Conservation (phyloP, 306 rosid genomes). For the Quercus dentata region DNA sequence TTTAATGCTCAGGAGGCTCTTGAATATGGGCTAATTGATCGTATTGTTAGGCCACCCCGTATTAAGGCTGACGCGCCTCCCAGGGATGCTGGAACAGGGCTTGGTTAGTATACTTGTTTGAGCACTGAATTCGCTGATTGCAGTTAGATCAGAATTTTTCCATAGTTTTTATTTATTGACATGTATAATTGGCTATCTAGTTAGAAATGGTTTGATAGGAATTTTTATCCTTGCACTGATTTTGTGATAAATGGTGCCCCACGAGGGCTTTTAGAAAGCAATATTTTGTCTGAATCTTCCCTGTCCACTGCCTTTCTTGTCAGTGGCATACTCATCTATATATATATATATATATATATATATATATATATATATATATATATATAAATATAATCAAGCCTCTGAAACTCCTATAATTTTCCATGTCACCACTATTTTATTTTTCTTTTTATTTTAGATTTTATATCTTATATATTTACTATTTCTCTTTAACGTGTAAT, state of each 20-base stretch:
- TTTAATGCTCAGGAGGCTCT: slow-evolving; percentile 77
- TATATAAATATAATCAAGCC: too few species aligned
- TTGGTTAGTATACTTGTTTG: slow-evolving; percentile 52
- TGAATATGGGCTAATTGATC: slow-evolving; percentile 93
- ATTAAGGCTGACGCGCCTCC: slow-evolving; percentile 75
- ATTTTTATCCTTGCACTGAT: background rate
- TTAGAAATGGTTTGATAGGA: slow-evolving; percentile 23
- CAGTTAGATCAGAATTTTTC: slow-evolving; percentile 12
- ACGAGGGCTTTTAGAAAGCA: background rate
- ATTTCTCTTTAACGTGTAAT: too few species aligned
- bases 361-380: too few species aligned
- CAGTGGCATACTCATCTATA: background rate
- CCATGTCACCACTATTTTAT: too few species aligned
- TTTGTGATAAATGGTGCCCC: slow-evolving; percentile 5
- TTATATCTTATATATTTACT: too few species aligned
- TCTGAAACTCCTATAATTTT: too few species aligned
- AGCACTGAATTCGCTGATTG: background rate
- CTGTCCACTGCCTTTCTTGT: background rate
- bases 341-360: too few species aligned
- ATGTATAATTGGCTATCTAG: slow-evolving; percentile 23
- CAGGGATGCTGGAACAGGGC: slow-evolving; percentile 68
- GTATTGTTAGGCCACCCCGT: slow-evolving; percentile 71
- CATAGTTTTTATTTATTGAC: slow-evolving; percentile 2
- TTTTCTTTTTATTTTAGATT: too few species aligned
- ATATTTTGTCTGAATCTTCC: background rate